Conservation (phyloP, 345 rosid genomes). For the Hibiscus trionum region DNA sequence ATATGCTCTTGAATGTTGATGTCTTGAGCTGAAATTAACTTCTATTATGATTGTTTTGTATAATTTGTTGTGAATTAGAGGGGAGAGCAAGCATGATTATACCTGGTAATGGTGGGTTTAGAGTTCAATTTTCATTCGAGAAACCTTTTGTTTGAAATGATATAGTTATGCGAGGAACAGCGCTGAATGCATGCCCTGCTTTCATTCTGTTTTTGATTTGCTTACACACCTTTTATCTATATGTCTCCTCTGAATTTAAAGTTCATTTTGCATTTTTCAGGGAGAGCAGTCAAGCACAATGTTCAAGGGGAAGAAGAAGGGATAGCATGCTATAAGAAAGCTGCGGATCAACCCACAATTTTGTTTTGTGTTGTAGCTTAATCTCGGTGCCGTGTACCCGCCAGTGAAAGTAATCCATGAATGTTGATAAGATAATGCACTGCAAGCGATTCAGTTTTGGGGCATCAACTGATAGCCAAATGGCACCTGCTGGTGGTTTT, state of each 20-base stretch:
- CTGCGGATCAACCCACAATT: constrained; percentile 24
- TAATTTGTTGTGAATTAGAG: not conserved
- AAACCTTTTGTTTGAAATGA: not conserved
- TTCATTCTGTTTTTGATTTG: not conserved
- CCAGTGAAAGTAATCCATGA: constrained; percentile 1
- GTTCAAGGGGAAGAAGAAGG: constrained; percentile 11
- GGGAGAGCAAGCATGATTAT: not conserved
- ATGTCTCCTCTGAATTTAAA: not conserved
- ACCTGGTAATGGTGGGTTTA: not conserved
- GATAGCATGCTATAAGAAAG: constrained; percentile 9
- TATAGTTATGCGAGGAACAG: not conserved
- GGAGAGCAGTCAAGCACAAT: constrained; percentile 18
- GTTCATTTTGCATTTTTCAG: constrained; percentile 16
- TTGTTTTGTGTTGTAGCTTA: constrained; percentile 21
- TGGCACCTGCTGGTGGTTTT: constrained; percentile 41
- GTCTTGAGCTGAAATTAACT: not conserved
- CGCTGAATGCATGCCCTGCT: not conserved
- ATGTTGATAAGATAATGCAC: not conserved
- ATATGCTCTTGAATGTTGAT: too few relatives aligned
- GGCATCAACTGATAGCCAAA: constrained; percentile 22
- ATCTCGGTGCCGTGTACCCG: constrained; percentile 13
- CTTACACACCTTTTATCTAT: not conserved
- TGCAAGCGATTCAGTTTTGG: not conserved
- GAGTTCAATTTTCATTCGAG: not conserved
- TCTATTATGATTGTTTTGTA: not conserved